Evolutionary conservation across 2,329 filamentous ascomycete species (phyloP), one percentile per base, ranked within the genome.

Genomic region (Chalara sp.): DNA sequence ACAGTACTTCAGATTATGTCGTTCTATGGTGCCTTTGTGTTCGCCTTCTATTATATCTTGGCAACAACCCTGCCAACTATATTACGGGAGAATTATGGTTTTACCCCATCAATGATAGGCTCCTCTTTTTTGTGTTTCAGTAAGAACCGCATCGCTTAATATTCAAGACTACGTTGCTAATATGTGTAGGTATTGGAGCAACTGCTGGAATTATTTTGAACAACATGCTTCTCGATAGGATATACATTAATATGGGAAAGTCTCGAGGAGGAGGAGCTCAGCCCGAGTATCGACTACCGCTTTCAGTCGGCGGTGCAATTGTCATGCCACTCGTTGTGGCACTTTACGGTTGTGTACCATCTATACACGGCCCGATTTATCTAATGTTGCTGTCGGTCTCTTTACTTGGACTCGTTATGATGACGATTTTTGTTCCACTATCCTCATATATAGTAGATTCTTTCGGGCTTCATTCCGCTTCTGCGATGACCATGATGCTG

Each of bases 271-370:
- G 46, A 4, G 32, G 29, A 11, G 29, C 49, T 28, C 46, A 29
- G 7, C 83, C 84, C 0, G 84, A 87, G 56, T 81, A 78, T 58
- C 78, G 83, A n/a, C 69, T 84, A 0, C 81, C 81, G 0, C 67
- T 84, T 3, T 76, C 81, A 64, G 60, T 80, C 8, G 67, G 76
- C 0, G 76, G 75, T 0, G 74, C 74, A 0, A 42, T 82, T 0
- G 52, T 83, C 2, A 40, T 84, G 0, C 82, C 82, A 0, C 64
- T 81, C 10, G 72, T 75, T 1, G 66, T 82, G 0, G 71, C 79
- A 51, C 70, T 76, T 58, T 83, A 81, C 58, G 79, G 79, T 32
- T 82, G 78, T 79, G 47, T 67, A 67, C 49, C 64, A 68, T n/a
- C 66, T 67, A 2, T 51, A 4, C 72, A 76, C 55, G 82, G 76